phyloP scores from a whole-genome alignment of 768 basidiomycete species.

The Macrolepiota albuminosa region DNA sequence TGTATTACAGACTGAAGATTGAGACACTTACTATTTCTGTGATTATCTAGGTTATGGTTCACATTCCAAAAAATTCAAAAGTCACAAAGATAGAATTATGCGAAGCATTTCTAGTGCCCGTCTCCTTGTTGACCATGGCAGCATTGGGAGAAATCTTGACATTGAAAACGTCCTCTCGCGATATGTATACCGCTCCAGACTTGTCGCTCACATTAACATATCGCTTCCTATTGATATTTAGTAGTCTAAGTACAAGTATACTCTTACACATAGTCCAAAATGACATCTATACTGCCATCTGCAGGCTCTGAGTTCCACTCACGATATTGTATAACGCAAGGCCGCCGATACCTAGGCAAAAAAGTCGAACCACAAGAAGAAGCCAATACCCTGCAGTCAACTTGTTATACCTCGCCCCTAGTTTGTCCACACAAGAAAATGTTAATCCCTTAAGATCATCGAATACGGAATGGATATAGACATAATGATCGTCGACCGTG shows the following conservation, averaged over 20 bases:
- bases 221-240: neutral
- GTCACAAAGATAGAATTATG: too few species aligned
- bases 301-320: neutral
- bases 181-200: neutral
- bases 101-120: too few species aligned
- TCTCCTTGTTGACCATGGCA: too few species aligned
- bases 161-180: neutral
- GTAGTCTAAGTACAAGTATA: neutral
- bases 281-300: neutral
- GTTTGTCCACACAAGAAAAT: slow-evolving; percentile 32
- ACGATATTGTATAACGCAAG: slow-evolving; percentile 27
- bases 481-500: slow-evolving; percentile 26
- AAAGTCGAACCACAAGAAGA: slow-evolving; percentile 28
- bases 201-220: neutral
- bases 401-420: slow-evolving; percentile 32
- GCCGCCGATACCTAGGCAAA: slow-evolving; percentile 24
- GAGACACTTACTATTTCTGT: too few species aligned
- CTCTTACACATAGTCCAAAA: neutral
- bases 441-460: slow-evolving; percentile 31
- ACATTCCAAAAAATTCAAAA: too few species aligned
- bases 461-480: slow-evolving; percentile 25
- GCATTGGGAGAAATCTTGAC: neutral
- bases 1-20: too few species aligned
- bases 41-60: too few species aligned
- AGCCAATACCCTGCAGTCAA: slow-evolving; percentile 31